These are phyloP conservation scores for Exserohilum turcica DNA, from an alignment of 2,329 filamentous ascomycete genomes.

Conservation along the genomic window DNA sequence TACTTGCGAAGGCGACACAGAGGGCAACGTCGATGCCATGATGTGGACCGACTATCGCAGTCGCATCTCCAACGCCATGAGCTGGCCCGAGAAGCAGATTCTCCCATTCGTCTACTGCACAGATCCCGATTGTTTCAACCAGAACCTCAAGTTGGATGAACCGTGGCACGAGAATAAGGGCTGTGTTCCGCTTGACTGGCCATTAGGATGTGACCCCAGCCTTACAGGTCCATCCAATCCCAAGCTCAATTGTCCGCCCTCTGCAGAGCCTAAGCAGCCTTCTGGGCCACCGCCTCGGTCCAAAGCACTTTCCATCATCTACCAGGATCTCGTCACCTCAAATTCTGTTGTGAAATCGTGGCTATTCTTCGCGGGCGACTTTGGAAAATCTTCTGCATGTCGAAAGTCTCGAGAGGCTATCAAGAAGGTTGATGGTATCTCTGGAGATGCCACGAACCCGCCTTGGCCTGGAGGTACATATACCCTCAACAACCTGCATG, in stretches of 20 bases:
- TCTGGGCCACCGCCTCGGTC: not conserved
- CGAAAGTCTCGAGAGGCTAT: not conserved
- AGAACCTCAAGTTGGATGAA: not conserved
- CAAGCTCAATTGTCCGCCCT: conserved; percentile 1
- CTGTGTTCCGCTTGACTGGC: not conserved
- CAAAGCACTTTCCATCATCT: not conserved
- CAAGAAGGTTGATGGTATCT: not conserved
- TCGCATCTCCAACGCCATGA: not conserved
- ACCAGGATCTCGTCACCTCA: not conserved
- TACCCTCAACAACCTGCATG: not conserved
- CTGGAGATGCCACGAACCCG: not conserved
- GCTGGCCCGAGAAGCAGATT: not conserved
- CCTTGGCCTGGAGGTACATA: not conserved
- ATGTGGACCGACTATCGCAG: conserved; percentile 1
- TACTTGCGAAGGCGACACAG: not conserved
- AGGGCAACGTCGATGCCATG: not conserved
- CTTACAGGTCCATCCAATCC: not conserved
- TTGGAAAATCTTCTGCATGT: not conserved
- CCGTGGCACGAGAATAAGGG: not conserved
- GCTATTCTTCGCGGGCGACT: not conserved
- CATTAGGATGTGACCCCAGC: not conserved
- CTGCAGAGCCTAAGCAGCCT: not conserved
- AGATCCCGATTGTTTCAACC: not conserved
- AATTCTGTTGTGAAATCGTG: not conserved
- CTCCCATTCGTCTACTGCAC: not conserved